Base-by-base conservation (phyloP, 257 asterid genomes). In the Apocynum venetum region DNA sequence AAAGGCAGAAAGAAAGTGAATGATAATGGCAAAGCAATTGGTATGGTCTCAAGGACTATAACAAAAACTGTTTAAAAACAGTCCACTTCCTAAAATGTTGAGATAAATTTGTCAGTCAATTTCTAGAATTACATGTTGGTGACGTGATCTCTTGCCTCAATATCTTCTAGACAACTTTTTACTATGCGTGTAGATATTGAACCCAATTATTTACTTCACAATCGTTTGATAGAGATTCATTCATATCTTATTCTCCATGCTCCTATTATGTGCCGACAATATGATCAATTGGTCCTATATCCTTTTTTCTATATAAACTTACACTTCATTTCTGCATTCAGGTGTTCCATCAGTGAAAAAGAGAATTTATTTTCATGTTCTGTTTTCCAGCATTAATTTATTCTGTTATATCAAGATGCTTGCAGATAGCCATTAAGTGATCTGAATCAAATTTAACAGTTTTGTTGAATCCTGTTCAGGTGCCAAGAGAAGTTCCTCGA, bases 401-500 rank as follows among this genome's bases (percentile, higher is more conserved):
- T 11, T 43, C 7, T 52, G 64, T 25, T 53, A 11, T 2, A 51
- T 72, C 15, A 72, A 72, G 51, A 6, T 51, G 43, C 59, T 25
- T 71, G 64, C 63, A 48, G 75, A 35, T 71, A 14, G n/a, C 41
- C n/a, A 9, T 71, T 36, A 13, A 10, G 46, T 80, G 47, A 52
- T 76, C 68, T 8, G 7, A 57, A 41, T 73, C 44, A 76, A 75
- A 57, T 71, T 67, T 87, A 79, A 84, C 72, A 70, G 71, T 78
- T 35, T 81, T n/a, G 63, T 59, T 75, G 67, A 64, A 77, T 75
- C 59, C 78, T 74, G 67, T 44, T 82, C 83, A 94, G 98, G 92
- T 88, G 56, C 95, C 98, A 76, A 88, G 98, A 84, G 93, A 90
- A 84, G 94, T 90, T 41, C 96, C 98, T 59, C 81, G 97, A 70